Evolutionary conservation across 108 stramenopile species (phyloP), one percentile per base, ranked within the genome.

Genomic region (Epipyxis sp.): DNA sequence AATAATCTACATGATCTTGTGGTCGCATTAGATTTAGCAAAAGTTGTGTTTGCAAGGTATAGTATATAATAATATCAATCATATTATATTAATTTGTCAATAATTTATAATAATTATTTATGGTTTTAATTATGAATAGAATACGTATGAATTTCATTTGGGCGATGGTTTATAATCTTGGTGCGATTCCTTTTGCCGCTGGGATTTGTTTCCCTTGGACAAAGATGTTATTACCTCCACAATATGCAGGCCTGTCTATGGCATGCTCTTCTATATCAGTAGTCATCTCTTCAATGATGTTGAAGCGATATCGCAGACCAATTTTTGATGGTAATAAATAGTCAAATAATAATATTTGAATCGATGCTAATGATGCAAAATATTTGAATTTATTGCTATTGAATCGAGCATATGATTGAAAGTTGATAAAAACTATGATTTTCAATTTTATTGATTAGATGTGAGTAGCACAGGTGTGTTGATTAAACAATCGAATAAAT

Each of bases 161-260:
- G 88, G 94, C 97, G 0, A 79, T 97, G 83, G 81, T 89, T 3
- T 99, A 99, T 93, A 99, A 99, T 80, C 44, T 92, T 0, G 79
- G 95, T 67, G 91, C 90, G 54, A 90, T 99, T 30, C 98, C 98
- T 0, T 77, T 98, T 25, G 98, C 98, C 1, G 95, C 96, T 6
- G 98, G 98, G 13, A 86, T 90, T 1, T 83, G 96, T 27, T 97
- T 90, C 83, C 95, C 97, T n/a, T 79, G 89, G 74, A 86, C 92
- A 10, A 88, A 89, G 43, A 80, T 85, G 78, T 77, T 88, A 35
- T 81, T 98, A 25, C 97, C 94, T 6, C 95, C 97, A 1, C 92
- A 91, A 44, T 89, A 93, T 68, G 97, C 97, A 3, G 97, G 92
- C 27, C 79, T 95, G 10, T 91, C 92, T 68, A 96, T 98, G 95